These are phyloP conservation scores for Termitomyces sp. DNA, from an alignment of 768 basidiomycete species.

Conservation along the genomic window DNA sequence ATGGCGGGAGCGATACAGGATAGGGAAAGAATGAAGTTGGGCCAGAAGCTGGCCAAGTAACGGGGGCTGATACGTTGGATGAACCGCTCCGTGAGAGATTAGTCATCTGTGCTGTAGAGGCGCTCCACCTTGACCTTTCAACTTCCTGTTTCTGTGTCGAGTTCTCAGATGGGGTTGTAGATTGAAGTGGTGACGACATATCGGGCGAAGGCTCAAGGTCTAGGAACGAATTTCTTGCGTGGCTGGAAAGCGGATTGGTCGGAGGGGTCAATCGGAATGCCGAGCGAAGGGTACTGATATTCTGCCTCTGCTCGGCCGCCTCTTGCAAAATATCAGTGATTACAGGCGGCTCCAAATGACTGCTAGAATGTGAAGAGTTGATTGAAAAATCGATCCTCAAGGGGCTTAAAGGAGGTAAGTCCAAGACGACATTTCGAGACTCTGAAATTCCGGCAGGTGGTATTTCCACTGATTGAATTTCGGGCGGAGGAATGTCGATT, in stretches of 20 bases:
- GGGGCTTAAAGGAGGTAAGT: constrained; percentile 8
- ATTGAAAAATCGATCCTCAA: constrained; percentile 8
- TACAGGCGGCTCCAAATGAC: constrained; percentile 11
- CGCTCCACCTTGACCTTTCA: constrained; percentile 35
- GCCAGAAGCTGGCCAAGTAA: constrained; percentile 12
- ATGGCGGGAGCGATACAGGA: constrained; percentile 39
- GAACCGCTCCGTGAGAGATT: constrained; percentile 9
- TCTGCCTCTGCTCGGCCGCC: constrained; percentile 15
- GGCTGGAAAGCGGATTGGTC: constrained; percentile 11
- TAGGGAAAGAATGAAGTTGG: constrained; percentile 34
- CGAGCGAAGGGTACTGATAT: constrained; percentile 6
- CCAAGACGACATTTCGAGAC: not conserved
- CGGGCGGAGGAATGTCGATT: constrained; percentile 3
- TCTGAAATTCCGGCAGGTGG: constrained; percentile 1
- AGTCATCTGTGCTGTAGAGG: constrained; percentile 13
- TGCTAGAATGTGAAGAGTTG: not conserved
- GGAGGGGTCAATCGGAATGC: constrained; percentile 24
- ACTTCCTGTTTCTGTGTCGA: constrained; percentile 2
- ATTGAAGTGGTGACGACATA: constrained; percentile 18
- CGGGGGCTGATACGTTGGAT: constrained; percentile 6
- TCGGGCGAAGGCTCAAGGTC: constrained; percentile 30
- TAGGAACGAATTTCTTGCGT: constrained; percentile 26
- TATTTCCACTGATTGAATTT: constrained; percentile 6
- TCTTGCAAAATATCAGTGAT: constrained; percentile 4
- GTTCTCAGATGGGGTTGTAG: constrained; percentile 12